Percentiles rank a stretch among this genome's conserved stretches.
phyloP scores from a whole-genome alignment of 2,329 filamentous ascomycete genomes.

The Pyrenophora seminiperda region DNA sequence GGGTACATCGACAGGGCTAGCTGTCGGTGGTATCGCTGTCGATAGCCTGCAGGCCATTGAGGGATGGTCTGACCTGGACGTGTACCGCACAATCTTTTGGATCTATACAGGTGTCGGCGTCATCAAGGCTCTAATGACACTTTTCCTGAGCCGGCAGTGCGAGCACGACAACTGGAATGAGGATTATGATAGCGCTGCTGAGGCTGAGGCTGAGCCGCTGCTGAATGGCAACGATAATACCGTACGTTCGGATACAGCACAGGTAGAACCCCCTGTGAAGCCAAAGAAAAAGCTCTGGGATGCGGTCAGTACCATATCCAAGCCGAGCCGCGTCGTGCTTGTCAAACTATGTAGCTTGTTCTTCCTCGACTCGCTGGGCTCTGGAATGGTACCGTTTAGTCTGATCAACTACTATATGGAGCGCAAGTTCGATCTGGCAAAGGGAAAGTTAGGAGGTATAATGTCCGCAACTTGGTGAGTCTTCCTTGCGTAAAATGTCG shows the following conservation, averaged over 20 bases:
- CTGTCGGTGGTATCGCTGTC: slow-evolving; percentile 46
- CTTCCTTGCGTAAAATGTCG: neutral
- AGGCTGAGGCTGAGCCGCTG: slow-evolving; percentile 35
- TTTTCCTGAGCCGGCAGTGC: slow-evolving; percentile 48
- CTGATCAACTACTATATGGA: slow-evolving; percentile 62
- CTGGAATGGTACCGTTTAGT: slow-evolving; percentile 65
- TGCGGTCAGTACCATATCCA: slow-evolving; percentile 61
- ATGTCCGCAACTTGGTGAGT: slow-evolving; percentile 54
- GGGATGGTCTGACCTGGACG: slow-evolving; percentile 47
- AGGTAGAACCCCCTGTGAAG: slow-evolving; percentile 22
- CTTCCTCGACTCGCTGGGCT: slow-evolving; percentile 70
- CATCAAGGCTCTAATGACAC: slow-evolving; percentile 46
- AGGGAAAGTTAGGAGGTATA: slow-evolving; percentile 60
- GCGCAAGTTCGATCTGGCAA: slow-evolving; percentile 60
- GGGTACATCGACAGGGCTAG: slow-evolving; percentile 43
- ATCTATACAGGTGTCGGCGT: slow-evolving; percentile 51
- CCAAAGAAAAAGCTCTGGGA: slow-evolving; percentile 27
- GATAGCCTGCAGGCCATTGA: slow-evolving; percentile 35
- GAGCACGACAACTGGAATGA: slow-evolving; percentile 35
- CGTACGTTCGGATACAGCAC: neutral
- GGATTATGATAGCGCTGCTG: slow-evolving; percentile 6
- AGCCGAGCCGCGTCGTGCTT: slow-evolving; percentile 60
- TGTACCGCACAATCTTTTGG: slow-evolving; percentile 51
- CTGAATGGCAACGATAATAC: slow-evolving; percentile 15
- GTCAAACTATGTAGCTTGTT: slow-evolving; percentile 70